These are phyloP conservation scores for Kwoniella botswanensis DNA, from an alignment of 768 basidiomycete genomes.

Conservation along the genomic window DNA sequence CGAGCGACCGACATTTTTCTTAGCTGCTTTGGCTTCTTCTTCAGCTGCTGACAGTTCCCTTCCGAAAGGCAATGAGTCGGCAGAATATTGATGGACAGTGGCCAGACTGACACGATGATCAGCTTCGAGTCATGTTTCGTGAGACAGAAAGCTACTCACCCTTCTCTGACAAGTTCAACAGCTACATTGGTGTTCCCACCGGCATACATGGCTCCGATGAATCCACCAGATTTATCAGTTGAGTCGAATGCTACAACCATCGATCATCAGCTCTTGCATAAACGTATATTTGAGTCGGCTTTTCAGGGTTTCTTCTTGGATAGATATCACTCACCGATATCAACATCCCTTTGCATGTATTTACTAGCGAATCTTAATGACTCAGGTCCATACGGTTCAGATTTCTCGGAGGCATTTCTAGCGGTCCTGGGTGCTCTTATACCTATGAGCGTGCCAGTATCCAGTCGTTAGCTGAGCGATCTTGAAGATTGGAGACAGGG, in stretches of 20 bases:
- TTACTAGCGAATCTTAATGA: conserved; percentile 77
- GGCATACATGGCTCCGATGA: conserved; percentile 80
- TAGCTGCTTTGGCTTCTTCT: conserved; percentile 80
- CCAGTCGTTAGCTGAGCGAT: background rate
- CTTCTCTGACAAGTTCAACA: conserved; percentile 79
- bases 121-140: background rate
- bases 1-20: conserved; percentile 69
- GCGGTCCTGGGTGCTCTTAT: conserved; percentile 89
- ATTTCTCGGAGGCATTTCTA: conserved; percentile 75
- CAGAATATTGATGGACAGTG: conserved; percentile 83
- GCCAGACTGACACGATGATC: conserved; percentile 63
- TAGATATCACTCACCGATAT: conserved; percentile 64
- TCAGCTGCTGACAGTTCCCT: conserved; percentile 83
- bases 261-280: background rate
- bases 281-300: too few relatives aligned
- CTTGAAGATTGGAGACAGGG: background rate
- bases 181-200: conserved; percentile 86
- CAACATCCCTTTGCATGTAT: conserved; percentile 94
- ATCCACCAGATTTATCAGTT: conserved; percentile 92
- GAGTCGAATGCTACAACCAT: conserved; percentile 69
- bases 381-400: conserved; percentile 86
- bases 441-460: conserved; percentile 61
- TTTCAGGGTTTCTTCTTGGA: too few relatives aligned
- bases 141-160: conserved; percentile 55
- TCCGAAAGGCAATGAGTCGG: conserved; percentile 78